Percentiles rank a stretch among this genome's conserved stretches.
phyloP scores from a whole-genome alignment of 768 basidiomycete species.

The Lactifluus echinatus region DNA sequence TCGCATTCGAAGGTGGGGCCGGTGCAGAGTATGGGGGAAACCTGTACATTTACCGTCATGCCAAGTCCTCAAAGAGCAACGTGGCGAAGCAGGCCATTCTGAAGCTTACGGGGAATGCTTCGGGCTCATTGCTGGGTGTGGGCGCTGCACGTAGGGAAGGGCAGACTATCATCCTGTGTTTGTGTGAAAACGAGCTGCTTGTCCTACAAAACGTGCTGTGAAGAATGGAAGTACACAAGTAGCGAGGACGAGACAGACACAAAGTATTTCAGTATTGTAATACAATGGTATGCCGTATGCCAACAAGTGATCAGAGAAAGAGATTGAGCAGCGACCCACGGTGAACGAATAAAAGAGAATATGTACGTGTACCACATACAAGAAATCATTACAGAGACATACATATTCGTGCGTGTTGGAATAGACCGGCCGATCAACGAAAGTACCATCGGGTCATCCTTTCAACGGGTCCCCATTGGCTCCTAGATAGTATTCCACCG shows the following conservation, averaged over 20 bases:
- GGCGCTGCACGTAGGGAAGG: slow-evolving; percentile 36
- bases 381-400: slow-evolving; percentile 19
- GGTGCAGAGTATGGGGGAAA: slow-evolving; percentile 62
- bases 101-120: slow-evolving; percentile 57
- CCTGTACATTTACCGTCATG: slow-evolving; percentile 73
- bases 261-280: slow-evolving; percentile 18
- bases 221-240: slow-evolving; percentile 7
- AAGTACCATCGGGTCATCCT: slow-evolving; percentile 23
- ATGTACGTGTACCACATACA: slow-evolving; percentile 16
- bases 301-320: slow-evolving; percentile 7
- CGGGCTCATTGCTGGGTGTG: slow-evolving; percentile 74
- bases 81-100: slow-evolving; percentile 79
- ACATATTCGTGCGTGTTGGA: slow-evolving; percentile 15
- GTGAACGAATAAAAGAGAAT: slow-evolving; percentile 17
- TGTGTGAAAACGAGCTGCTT: slow-evolving; percentile 72
- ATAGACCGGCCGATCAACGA: neutral
- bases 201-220: slow-evolving; percentile 37
- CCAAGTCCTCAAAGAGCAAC: slow-evolving; percentile 38
- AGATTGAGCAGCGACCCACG: slow-evolving; percentile 16
- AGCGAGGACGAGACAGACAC: slow-evolving; percentile 12
- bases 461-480: slow-evolving; percentile 52
- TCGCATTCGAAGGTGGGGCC: slow-evolving; percentile 86
- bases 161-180: slow-evolving; percentile 45
- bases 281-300: slow-evolving; percentile 23
- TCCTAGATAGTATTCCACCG: slow-evolving; percentile 58